These are phyloP conservation scores for Aspergillus jensenii DNA, from an alignment of 2,329 filamentous ascomycete species.

Conservation along the genomic window DNA sequence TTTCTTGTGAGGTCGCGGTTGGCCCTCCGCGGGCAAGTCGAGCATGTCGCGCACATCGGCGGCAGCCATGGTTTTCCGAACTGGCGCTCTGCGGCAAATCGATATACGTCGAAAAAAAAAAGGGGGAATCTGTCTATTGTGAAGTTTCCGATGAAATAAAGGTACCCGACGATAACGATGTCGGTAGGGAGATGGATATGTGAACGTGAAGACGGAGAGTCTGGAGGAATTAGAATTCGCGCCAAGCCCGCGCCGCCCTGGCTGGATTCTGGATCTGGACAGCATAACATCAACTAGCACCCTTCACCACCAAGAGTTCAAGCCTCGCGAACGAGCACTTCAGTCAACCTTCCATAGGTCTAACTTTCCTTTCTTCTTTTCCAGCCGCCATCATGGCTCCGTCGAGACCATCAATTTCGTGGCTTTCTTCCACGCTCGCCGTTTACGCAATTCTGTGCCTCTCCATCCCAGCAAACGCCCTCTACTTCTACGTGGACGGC, in stretches of 20 bases:
- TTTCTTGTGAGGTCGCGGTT: slow-evolving; percentile 68
- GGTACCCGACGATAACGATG: background rate
- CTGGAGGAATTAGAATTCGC: slow-evolving; percentile 20
- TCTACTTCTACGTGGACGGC: slow-evolving; percentile 96
- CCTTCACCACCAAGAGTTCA: slow-evolving; percentile 1
- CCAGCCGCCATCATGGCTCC: slow-evolving; percentile 32
- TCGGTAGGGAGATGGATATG: slow-evolving; percentile 7
- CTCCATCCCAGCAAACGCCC: slow-evolving; percentile 68
- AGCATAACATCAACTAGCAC: slow-evolving; percentile 12
- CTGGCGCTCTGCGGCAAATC: too few species aligned
- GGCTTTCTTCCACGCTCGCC: slow-evolving; percentile 52
- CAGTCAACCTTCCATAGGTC: background rate
- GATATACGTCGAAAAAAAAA: background rate
- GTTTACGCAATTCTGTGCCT: slow-evolving; percentile 65
- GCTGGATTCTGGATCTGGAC: slow-evolving; percentile 31
- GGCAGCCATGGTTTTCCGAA: slow-evolving; percentile 50
- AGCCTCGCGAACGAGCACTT: background rate
- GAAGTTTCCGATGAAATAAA: background rate
- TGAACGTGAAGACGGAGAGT: slow-evolving; percentile 6
- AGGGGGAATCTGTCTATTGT: too few species aligned
- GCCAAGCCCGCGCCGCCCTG: slow-evolving; percentile 24
- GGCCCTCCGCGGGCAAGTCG: slow-evolving; percentile 67
- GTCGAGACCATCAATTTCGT: slow-evolving; percentile 36
- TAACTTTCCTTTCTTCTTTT: background rate
- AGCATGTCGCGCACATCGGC: slow-evolving; percentile 86